A percentile compares a stretch with the other conserved stretches of the same genome.
These are phyloP conservation scores for Coemansia sp. DNA, from an alignment of 192 early-diverging fungal genomes.

Conservation along the genomic window DNA sequence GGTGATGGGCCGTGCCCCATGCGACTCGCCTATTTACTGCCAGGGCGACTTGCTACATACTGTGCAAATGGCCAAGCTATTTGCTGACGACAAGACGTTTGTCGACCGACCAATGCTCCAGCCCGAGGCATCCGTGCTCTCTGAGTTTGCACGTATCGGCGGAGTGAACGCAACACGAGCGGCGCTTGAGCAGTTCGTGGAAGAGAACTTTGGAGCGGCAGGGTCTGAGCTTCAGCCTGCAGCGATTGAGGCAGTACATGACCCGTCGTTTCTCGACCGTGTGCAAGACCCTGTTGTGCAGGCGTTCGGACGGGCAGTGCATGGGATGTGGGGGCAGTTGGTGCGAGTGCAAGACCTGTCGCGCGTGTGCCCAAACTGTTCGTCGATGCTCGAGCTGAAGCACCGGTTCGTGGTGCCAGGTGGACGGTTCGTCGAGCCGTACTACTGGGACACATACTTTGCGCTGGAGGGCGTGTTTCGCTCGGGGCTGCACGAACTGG, in stretches of 20 bases:
- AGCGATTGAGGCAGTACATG: slow-evolving; percentile 24
- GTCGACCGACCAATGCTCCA: slow-evolving; percentile 66
- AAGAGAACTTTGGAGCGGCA: slow-evolving; percentile 57
- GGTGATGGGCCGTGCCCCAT: slow-evolving; percentile 16
- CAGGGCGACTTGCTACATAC: slow-evolving; percentile 60
- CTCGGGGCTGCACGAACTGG: slow-evolving; percentile 55
- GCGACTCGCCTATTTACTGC: slow-evolving; percentile 71
- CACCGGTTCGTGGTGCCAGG: slow-evolving; percentile 71
- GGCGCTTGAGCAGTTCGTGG: slow-evolving; percentile 54
- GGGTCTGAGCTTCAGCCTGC: slow-evolving; percentile 56
- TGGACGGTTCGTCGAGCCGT: slow-evolving; percentile 70
- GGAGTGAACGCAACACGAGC: slow-evolving; percentile 30
- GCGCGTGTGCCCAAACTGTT: slow-evolving; percentile 58
- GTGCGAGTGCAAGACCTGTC: slow-evolving; percentile 57
- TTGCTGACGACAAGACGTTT: slow-evolving; percentile 72
- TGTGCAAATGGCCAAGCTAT: slow-evolving; percentile 63
- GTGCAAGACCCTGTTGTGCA: slow-evolving; percentile 51
- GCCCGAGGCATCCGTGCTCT: slow-evolving; percentile 57
- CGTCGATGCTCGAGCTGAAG: slow-evolving; percentile 57
- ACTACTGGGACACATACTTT: slow-evolving; percentile 78
- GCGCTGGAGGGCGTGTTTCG: slow-evolving; percentile 64
- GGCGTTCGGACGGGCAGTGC: slow-evolving; percentile 53
- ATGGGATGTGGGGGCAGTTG: slow-evolving; percentile 63
- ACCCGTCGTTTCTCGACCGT: slow-evolving; percentile 49
- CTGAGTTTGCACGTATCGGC: slow-evolving; percentile 54